Percentiles rank a stretch among this genome's conserved stretches.
Evolutionary conservation across 768 basidiomycete species (phyloP).

Genomic region (Tulasnella sp.): DNA sequence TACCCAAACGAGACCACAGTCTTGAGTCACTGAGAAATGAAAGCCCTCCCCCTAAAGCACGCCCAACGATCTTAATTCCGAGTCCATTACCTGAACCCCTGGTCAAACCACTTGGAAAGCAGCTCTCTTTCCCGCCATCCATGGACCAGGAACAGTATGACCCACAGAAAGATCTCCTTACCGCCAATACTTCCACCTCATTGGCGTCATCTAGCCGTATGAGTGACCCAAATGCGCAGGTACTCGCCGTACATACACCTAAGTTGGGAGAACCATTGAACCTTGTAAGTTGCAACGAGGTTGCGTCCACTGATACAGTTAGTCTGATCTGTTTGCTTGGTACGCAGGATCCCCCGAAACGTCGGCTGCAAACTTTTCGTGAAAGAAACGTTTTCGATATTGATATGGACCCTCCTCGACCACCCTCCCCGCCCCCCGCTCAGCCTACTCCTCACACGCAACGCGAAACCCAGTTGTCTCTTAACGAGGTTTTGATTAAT

Average conservation of each 20-base stretch:
- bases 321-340: neutral
- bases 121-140: too few species aligned
- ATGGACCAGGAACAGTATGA: too few species aligned
- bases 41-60: too few species aligned
- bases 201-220: neutral
- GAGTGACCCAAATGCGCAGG: constrained; percentile 2
- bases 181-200: too few species aligned
- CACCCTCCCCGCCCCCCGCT: neutral
- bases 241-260: neutral
- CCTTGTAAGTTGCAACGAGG: neutral
- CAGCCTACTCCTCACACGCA: too few species aligned
- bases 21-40: too few species aligned
- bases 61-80: too few species aligned
- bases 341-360: neutral
- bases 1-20: too few species aligned
- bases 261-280: neutral
- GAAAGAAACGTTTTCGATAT: neutral
- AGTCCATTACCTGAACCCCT: too few species aligned
- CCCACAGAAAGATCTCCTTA: too few species aligned
- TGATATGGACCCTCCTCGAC: neutral
- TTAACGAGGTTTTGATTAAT: constrained; percentile 7
- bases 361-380: neutral
- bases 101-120: too few species aligned
- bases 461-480: neutral
- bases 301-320: neutral